A percentile compares a stretch with the other conserved stretches of the same genome.
Conservation (phyloP, 139 green algal species). For the Trebouxia sp. region DNA sequence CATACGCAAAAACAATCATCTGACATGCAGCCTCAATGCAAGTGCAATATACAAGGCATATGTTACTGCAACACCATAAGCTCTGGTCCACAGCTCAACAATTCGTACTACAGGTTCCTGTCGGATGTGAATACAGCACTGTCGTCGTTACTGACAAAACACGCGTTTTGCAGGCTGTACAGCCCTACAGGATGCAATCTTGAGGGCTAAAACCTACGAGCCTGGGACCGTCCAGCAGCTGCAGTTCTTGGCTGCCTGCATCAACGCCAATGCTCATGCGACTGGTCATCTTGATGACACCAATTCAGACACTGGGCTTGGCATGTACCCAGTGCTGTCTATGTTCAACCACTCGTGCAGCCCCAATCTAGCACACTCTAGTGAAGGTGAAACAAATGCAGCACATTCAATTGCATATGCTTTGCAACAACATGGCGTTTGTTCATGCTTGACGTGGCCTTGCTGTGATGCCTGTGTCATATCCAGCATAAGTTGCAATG, state of each 20-base stretch:
- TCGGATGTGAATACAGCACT: too few species aligned
- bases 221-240: slow-evolving; percentile 23
- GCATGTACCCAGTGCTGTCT: slow-evolving; percentile 40
- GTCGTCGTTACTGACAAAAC: too few species aligned
- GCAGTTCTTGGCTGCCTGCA: slow-evolving; percentile 20
- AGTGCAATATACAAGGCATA: too few species aligned
- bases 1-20: too few species aligned
- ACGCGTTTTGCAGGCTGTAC: not conserved
- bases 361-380: slow-evolving; percentile 34
- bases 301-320: slow-evolving; percentile 35
- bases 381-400: not conserved
- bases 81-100: too few species aligned
- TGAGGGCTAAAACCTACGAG: slow-evolving; percentile 1
- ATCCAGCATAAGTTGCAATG: not conserved
- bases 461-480: not conserved
- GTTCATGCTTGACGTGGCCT: too few species aligned
- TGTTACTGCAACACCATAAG: too few species aligned
- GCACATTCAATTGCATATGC: too few species aligned
- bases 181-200: not conserved
- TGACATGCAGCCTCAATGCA: too few species aligned
- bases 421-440: not conserved
- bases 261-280: slow-evolving; percentile 37
- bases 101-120: too few species aligned
- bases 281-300: not conserved
- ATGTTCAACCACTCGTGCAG: slow-evolving; percentile 52